Base-by-base conservation (phyloP, 352 stramenopile genomes). In the Salisapilia sapeloensis region DNA sequence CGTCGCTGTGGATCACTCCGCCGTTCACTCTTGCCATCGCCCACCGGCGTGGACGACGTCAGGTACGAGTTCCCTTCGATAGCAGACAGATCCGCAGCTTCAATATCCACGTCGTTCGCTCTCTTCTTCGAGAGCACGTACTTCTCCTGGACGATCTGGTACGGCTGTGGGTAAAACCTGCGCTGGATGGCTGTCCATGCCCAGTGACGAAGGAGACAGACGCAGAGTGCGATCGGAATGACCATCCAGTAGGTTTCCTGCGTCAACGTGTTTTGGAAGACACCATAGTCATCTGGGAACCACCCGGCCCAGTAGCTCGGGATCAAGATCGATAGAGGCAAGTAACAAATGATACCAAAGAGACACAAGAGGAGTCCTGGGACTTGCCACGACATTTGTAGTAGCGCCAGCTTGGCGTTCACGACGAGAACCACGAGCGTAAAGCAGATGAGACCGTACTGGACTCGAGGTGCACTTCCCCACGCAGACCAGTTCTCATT, bases 401-500 rank as follows among this genome's bases (percentile, higher is more conserved):
- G 41, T 53, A 82, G 50, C 14, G 40, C 52, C 24, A 87, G 66
- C 67, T 97, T 97, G 40, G 94, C 60, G 39, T 95, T 96, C 26
- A 89, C 66, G 3, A 96, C 55, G 36, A 96, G 66, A 24, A 99
- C 75, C 7, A 97, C 65, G 42, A 87, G 76, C 13, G 82, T 92
- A 56, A 96, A 98, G 20, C 86, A 78, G 1, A 94, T 66, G 31
- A 91, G 66, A 17, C 93, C 77, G 37, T 95, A 92, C 40, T 97
- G 62, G 35, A 94, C 82, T 44, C 89, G 78, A 11, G 78, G 62
- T 26, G 78, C 70, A n/a, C 83, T 94, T 40, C 92, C 75, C 3
- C 67, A 74, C 29, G 76, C 79, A 21, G 64, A 67, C 15, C 61
- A 20, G 14, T 79, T 49, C 7, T 75, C 60, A 35, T 81, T 87